Conservation (phyloP, 495 filamentous ascomycete genomes). For the Daldinia decipiens region DNA sequence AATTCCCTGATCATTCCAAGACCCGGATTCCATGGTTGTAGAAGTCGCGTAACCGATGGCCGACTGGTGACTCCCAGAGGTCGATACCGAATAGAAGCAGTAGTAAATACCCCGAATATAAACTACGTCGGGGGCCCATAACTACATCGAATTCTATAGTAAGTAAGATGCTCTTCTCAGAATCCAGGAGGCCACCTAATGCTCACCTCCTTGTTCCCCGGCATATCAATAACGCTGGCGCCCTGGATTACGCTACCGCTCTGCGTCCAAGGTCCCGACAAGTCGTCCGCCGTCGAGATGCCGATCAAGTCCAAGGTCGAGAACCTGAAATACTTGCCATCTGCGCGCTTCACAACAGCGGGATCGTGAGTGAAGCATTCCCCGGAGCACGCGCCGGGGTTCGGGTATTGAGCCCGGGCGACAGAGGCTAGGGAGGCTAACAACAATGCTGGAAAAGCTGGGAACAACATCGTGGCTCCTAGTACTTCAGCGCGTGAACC, state of each 20-base stretch:
- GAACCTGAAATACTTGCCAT: constrained; percentile 74
- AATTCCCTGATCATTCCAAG: constrained; percentile 64
- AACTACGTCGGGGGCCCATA: constrained; percentile 70
- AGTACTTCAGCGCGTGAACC: background rate
- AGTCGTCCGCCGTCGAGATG: constrained; percentile 60
- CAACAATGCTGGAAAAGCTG: constrained; percentile 19
- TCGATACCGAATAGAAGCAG: constrained; percentile 63
- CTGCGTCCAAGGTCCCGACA: constrained; percentile 69
- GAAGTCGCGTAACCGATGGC: constrained; percentile 72
- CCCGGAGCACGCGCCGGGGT: constrained; percentile 62
- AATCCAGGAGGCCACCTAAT: constrained; percentile 32
- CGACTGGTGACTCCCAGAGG: constrained; percentile 65
- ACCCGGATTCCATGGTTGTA: constrained; percentile 62
- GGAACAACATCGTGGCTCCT: constrained; percentile 23
- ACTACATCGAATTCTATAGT: constrained; percentile 8
- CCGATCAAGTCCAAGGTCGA: constrained; percentile 66
- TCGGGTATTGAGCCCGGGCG: constrained; percentile 47
- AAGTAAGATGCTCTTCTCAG: constrained; percentile 14
- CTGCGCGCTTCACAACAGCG: constrained; percentile 57
- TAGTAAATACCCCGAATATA: constrained; percentile 63
- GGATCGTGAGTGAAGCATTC: constrained; percentile 66
- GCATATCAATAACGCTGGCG: constrained; percentile 60
- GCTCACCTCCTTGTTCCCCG: constrained; percentile 64
- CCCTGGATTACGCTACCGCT: constrained; percentile 62
- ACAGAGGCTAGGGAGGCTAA: constrained; percentile 18